These are phyloP conservation scores for Pyrenophora graminea DNA, from an alignment of 2,329 filamentous ascomycete species.

Conservation along the genomic window DNA sequence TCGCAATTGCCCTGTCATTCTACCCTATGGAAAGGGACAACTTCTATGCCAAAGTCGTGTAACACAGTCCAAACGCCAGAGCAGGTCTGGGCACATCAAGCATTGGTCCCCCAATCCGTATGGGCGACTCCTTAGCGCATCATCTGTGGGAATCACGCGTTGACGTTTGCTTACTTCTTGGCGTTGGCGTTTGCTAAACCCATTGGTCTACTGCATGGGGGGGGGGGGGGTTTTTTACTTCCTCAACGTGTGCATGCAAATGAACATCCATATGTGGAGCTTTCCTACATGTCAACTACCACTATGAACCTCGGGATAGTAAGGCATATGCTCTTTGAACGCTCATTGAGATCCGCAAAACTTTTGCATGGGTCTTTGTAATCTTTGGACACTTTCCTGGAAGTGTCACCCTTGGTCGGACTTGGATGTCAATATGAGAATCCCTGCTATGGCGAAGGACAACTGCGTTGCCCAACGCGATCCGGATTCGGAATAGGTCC, in stretches of 20 bases:
- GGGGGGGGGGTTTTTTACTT: not conserved
- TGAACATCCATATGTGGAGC: too few species aligned
- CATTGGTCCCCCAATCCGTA: not conserved
- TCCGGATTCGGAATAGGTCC: slow-evolving; percentile 8
- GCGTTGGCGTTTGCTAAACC: not conserved
- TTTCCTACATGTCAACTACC: not conserved
- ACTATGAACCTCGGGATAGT: not conserved
- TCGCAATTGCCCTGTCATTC: slow-evolving; percentile 18
- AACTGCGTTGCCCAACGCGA: not conserved
- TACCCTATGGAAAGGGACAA: slow-evolving; percentile 1
- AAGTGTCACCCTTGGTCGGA: too few species aligned
- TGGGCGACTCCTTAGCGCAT: not conserved
- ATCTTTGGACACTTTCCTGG: too few species aligned
- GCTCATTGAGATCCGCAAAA: not conserved
- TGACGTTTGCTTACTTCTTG: slow-evolving; percentile 17
- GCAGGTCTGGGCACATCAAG: not conserved
- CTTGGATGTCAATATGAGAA: too few species aligned
- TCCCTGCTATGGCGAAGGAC: not conserved
- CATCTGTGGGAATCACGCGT: slow-evolving; percentile 1
- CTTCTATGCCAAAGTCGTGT: slow-evolving; percentile 1
- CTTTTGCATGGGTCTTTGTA: too few species aligned
- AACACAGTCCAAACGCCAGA: slow-evolving; percentile 1
- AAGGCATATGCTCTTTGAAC: not conserved
- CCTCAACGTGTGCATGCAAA: not conserved
- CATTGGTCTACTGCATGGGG: not conserved